These are phyloP conservation scores for Chiua virens DNA, from an alignment of 768 basidiomycete genomes.

Conservation along the genomic window DNA sequence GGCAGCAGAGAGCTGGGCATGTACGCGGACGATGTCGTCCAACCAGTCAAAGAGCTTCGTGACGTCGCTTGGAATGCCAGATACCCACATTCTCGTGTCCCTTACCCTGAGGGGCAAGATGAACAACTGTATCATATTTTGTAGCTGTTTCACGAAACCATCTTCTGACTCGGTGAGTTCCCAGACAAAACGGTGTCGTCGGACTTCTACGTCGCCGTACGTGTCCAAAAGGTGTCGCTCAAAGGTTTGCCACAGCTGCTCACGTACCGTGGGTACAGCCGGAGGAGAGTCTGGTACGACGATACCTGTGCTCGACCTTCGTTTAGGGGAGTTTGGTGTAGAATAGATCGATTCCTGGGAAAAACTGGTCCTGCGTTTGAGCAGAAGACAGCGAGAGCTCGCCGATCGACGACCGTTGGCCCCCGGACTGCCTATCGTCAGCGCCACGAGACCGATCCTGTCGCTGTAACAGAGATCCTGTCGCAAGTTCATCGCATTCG, in stretches of 20 bases:
- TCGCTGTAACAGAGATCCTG: constrained; percentile 31
- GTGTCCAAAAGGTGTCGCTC: constrained; percentile 22
- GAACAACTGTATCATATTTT: constrained; percentile 68
- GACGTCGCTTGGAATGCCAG: constrained; percentile 71
- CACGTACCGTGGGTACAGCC: constrained; percentile 8
- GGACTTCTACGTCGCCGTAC: constrained; percentile 52
- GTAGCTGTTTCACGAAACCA: constrained; percentile 63
- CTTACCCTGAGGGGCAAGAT: constrained; percentile 75
- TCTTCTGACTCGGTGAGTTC: constrained; percentile 70
- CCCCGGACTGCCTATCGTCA: background rate
- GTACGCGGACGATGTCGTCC: constrained; percentile 82
- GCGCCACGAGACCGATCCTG: constrained; percentile 1
- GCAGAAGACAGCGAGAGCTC: constrained; percentile 11
- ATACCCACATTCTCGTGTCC: constrained; percentile 72
- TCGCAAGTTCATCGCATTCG: constrained; percentile 29
- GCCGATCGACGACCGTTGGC: constrained; percentile 5
- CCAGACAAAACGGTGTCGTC: constrained; percentile 65
- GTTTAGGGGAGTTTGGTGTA: constrained; percentile 8
- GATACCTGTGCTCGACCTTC: constrained; percentile 8
- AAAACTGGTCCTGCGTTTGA: constrained; percentile 13
- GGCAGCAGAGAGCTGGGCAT: constrained; percentile 57
- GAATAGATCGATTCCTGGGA: constrained; percentile 31
- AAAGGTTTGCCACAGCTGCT: constrained; percentile 23
- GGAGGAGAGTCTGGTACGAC: constrained; percentile 11
- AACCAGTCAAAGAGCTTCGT: constrained; percentile 83